Evolutionary conservation across 1,139 yeast species (phyloP), one percentile per base, ranked within the genome.

Genomic region (Pneumocystis oryctolagi): DNA sequence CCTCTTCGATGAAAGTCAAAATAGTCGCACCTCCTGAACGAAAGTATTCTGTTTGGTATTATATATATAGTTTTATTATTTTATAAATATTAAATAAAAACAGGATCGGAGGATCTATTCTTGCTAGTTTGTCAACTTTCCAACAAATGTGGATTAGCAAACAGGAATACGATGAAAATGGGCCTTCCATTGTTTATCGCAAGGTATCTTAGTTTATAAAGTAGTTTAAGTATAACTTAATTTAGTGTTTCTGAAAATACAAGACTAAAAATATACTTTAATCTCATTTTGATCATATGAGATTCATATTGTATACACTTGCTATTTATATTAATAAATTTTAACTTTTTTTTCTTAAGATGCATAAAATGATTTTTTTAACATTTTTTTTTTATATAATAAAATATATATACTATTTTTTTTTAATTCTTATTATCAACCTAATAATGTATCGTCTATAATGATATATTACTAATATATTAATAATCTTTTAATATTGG

Each of bases 171-270:
- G 97, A 92, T 85, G 98, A 92, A 83, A 88, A 96, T 80, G 98
- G 98, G 76, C 98, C 98, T 75, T 89, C 97, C 69, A 92, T 92
- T 78, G 98, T 92, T 77, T 97, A 92, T 88, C 96, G 92, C 85
- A 94, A 94, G 84, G 59, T 57, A 12, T 57, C 9, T 34, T 28
- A 39, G 12, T 30, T 37, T 18, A 39, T 28, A 12, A 30, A 25
- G n/a, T 35, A 57, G 25, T 20, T 57, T 57, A 57, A 20, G 9
- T 35, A 25, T 12, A 18, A n/a, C n/a, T 16, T 9, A 5, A 9
- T 39, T 35, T 57, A 57, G 59, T 57, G 59, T n/a, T 57, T 57
- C 34, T 57, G 30, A 56, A 62, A 12, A 42, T 20, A 42, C 14
- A 37, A 12, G 30, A 5, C 3, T 25, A 9, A 47, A 34, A 25